Percentiles rank a stretch among this genome's conserved stretches.
Conservation (phyloP, 208 protist species). For the Wallacemonas rigidus region DNA sequence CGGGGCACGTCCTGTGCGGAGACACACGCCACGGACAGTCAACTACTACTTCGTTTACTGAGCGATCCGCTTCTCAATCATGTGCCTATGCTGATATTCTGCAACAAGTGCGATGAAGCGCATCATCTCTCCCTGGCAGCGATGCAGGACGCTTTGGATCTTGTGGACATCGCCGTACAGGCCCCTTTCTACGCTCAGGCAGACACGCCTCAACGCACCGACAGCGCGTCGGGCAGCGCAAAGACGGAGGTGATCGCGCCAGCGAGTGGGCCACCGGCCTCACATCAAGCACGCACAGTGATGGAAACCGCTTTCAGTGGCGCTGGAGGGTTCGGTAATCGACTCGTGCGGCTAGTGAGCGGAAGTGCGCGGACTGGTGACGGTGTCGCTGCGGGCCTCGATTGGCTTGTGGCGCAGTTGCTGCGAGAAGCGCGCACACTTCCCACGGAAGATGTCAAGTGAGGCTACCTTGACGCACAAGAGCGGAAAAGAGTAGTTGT, state of each 20-base stretch:
- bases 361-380: slow-evolving; percentile 56
- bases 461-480: background rate
- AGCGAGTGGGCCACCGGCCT: background rate
- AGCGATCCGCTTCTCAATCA: slow-evolving; percentile 74
- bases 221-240: too few species aligned
- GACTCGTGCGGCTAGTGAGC: slow-evolving; percentile 44
- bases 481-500: too few species aligned
- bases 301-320: slow-evolving; percentile 18
- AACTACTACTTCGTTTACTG: slow-evolving; percentile 75
- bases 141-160: slow-evolving; percentile 68
- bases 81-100: slow-evolving; percentile 90
- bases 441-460: slow-evolving; percentile 8
- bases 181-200: slow-evolving; percentile 35
- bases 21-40: slow-evolving; percentile 35
- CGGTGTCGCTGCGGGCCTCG: slow-evolving; percentile 60
- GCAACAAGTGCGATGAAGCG: slow-evolving; percentile 93
- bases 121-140: slow-evolving; percentile 49
- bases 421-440: slow-evolving; percentile 34
- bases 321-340: slow-evolving; percentile 67
- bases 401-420: slow-evolving; percentile 79
- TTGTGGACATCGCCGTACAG: slow-evolving; percentile 60
- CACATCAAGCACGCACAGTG: background rate
- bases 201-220: background rate
- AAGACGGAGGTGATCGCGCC: too few species aligned
- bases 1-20: background rate